Conservation (phyloP, 768 basidiomycete genomes). For the Lepiota brunneoincarnata region DNA sequence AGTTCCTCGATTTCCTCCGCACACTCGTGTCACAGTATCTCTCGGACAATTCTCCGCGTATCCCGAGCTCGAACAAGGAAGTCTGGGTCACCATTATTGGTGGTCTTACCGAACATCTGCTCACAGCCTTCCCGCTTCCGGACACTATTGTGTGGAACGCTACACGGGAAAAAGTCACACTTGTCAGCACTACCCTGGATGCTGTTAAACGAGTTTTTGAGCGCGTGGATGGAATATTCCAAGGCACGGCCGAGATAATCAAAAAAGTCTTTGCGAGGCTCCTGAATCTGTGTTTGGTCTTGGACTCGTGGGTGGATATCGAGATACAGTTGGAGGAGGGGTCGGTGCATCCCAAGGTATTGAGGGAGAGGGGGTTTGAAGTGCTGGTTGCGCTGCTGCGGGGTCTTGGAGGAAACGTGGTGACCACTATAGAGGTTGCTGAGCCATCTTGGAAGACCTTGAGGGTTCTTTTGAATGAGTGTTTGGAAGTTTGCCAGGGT, state of each 20-base stretch:
- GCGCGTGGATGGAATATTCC: conserved; percentile 4
- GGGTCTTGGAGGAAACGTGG: conserved; percentile 38
- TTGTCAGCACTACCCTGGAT: conserved; percentile 42
- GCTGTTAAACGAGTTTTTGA: conserved; percentile 50
- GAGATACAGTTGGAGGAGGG: conserved; percentile 34
- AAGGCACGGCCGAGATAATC: conserved; percentile 39
- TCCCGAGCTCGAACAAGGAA: conserved; percentile 32
- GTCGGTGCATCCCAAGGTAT: conserved; percentile 40
- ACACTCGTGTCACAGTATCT: conserved; percentile 36
- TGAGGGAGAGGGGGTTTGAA: conserved; percentile 46
- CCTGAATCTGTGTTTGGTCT: conserved; percentile 48
- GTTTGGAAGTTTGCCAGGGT: conserved; percentile 40
- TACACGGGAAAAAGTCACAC: conserved; percentile 38
- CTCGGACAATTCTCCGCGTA: conserved; percentile 27
- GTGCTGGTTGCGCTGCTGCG: conserved; percentile 45
- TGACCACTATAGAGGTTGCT: conserved; percentile 25
- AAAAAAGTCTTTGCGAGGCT: conserved; percentile 49
- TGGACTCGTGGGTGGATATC: conserved; percentile 61
- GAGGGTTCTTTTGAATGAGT: conserved; percentile 38
- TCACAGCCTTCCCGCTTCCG: conserved; percentile 55
- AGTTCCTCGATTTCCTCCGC: conserved; percentile 42
- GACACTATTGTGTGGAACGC: conserved; percentile 47
- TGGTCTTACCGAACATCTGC: conserved; percentile 51
- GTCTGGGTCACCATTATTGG: conserved; percentile 50
- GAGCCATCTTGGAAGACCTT: conserved; percentile 40